Conservation (phyloP, 768 basidiomycete species). For the Trametes maxima region DNA sequence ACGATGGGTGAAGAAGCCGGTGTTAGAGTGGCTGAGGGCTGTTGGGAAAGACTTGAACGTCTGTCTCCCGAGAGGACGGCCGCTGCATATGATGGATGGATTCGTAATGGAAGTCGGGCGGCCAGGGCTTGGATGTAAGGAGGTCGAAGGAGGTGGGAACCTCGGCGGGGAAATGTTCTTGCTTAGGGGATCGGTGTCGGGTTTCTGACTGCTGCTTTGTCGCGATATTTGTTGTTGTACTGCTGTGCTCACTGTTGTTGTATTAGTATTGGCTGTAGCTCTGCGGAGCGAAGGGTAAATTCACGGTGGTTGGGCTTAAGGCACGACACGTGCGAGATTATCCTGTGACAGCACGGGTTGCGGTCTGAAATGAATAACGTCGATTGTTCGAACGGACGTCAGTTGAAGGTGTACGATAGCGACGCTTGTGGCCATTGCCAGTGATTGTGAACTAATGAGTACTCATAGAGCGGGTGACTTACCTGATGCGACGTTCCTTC, state of each 20-base stretch:
- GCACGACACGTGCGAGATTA: too few relatives aligned
- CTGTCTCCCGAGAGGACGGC: constrained; percentile 33
- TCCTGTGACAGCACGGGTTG: too few relatives aligned
- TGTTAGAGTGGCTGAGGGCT: constrained; percentile 69
- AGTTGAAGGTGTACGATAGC: too few relatives aligned
- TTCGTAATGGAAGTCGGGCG: constrained; percentile 60
- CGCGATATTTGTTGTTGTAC: background rate
- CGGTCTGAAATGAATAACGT: too few relatives aligned
- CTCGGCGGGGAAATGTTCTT: constrained; percentile 3
- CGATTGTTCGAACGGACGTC: too few relatives aligned
- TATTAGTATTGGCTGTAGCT: background rate
- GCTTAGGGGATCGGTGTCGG: background rate
- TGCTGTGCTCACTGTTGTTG: background rate
- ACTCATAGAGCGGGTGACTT: too few relatives aligned
- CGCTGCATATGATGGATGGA: constrained; percentile 55
- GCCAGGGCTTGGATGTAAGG: constrained; percentile 57
- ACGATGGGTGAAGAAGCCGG: constrained; percentile 69
- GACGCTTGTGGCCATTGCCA: too few relatives aligned
- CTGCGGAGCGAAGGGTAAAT: background rate
- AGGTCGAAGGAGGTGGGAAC: constrained; percentile 50
- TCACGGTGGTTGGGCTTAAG: too few relatives aligned
- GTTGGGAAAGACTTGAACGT: constrained; percentile 53
- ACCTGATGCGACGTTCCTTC: too few relatives aligned
- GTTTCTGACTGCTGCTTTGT: background rate
- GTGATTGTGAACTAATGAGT: too few relatives aligned